phyloP scores from a whole-genome alignment of 1,284 basidiomycete genomes.

The Malassezia obtusa region DNA sequence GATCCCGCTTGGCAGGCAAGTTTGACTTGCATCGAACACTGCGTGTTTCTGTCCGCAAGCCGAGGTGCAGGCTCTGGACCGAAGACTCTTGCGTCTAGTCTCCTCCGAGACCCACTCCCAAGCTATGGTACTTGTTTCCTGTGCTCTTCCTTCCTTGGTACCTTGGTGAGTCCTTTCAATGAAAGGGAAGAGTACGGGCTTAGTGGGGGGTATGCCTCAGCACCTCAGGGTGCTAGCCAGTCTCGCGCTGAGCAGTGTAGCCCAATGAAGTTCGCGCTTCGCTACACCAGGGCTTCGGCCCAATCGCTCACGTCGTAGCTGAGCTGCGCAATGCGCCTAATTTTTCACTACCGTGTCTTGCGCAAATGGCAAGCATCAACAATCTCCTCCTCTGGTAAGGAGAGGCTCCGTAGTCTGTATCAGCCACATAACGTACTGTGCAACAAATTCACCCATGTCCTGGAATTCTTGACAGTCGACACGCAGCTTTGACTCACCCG shows the following conservation, averaged over 20 bases:
- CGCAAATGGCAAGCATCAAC: conserved; percentile 16
- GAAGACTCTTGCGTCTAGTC: conserved; percentile 6
- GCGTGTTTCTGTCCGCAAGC: not conserved
- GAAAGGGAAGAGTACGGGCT: conserved; percentile 13
- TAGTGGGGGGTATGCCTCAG: not conserved
- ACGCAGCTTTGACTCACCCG: not conserved
- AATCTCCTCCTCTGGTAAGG: conserved; percentile 10
- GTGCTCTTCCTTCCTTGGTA: conserved; percentile 17
- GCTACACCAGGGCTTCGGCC: conserved; percentile 16
- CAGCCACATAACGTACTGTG: conserved; percentile 1
- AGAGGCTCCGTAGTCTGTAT: conserved; percentile 4
- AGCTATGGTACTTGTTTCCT: conserved; percentile 5
- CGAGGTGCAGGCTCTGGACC: conserved; percentile 1
- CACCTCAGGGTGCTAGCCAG: not conserved
- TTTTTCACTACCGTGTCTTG: conserved; percentile 13
- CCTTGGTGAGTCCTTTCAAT: not conserved
- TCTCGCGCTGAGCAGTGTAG: not conserved
- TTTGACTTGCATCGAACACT: conserved; percentile 10
- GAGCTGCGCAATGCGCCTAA: too few relatives aligned
- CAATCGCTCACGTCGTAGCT: too few relatives aligned
- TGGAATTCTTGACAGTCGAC: conserved; percentile 1
- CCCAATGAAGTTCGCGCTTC: not conserved
- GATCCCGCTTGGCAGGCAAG: conserved; percentile 8
- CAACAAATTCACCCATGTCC: conserved; percentile 11
- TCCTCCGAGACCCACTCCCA: not conserved